A percentile compares a stretch with the other conserved stretches of the same genome.
Evolutionary conservation across 1,284 basidiomycete species (phyloP).

Genomic region (Ustilago crameri): DNA sequence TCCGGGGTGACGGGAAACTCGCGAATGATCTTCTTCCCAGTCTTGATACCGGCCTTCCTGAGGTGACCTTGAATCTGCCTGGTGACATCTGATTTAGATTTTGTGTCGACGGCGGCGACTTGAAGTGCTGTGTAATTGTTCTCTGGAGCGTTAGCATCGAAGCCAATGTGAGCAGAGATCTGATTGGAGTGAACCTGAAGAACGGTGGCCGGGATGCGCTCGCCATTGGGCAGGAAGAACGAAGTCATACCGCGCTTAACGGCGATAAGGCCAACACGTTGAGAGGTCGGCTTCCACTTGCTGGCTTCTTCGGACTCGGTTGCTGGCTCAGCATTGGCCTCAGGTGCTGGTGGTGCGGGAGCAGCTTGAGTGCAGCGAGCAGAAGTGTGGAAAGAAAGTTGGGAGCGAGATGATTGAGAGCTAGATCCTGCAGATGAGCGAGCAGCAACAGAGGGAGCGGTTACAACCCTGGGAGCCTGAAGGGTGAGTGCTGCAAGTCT

Average conservation of each 20-base stretch:
- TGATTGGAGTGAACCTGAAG: conserved; percentile 78
- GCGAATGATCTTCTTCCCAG: conserved; percentile 83
- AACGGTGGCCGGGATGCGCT: conserved; percentile 88
- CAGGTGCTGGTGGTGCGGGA: conserved; percentile 8
- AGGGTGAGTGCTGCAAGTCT: conserved; percentile 25
- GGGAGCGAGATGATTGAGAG: conserved; percentile 6
- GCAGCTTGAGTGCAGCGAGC: conserved; percentile 24
- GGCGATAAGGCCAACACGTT: conserved; percentile 87
- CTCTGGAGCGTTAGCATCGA: conserved; percentile 16
- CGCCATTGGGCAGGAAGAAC: conserved; percentile 90
- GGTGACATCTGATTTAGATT: conserved; percentile 74
- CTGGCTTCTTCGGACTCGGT: conserved; percentile 7
- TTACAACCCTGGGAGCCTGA: conserved; percentile 17
- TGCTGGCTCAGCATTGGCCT: conserved; percentile 7
- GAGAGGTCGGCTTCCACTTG: conserved; percentile 83
- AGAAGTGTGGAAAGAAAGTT: conserved; percentile 27
- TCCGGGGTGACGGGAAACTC: conserved; percentile 91
- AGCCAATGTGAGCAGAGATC: conserved; percentile 53
- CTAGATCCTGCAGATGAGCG: conserved; percentile 6
- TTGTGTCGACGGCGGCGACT: conserved; percentile 72
- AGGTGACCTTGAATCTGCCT: conserved; percentile 93
- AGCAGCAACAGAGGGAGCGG: conserved; percentile 11
- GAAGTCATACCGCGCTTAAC: conserved; percentile 95
- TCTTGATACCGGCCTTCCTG: conserved; percentile 78
- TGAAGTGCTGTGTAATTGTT: conserved; percentile 62